phyloP scores from a whole-genome alignment of 2,329 filamentous ascomycete species.

The Claviceps paspali region DNA sequence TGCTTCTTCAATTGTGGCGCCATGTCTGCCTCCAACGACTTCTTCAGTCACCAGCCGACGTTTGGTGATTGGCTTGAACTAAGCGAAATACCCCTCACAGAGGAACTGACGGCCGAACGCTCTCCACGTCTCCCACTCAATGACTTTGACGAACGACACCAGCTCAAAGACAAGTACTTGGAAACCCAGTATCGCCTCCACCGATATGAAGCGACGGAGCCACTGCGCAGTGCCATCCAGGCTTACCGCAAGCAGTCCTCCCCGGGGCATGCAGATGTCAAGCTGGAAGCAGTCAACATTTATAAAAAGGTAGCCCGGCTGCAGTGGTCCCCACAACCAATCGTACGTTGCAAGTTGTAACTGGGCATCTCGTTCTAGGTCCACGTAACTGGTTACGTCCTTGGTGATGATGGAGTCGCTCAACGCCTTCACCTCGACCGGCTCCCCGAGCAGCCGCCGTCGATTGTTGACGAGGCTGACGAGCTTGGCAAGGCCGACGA shows the following conservation, averaged over 20 bases:
- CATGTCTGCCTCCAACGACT: constrained; percentile 3
- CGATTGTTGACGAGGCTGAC: constrained; percentile 13
- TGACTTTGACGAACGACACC: background rate
- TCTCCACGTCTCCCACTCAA: constrained; percentile 8
- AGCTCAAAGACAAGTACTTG: constrained; percentile 39
- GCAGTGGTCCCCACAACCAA: too few species aligned
- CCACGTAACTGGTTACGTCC: constrained; percentile 47
- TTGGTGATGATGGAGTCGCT: constrained; percentile 44
- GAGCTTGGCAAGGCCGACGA: constrained; percentile 41
- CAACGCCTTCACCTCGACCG: constrained; percentile 30
- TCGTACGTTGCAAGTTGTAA: too few species aligned
- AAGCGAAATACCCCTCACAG: constrained; percentile 12
- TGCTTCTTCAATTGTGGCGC: background rate
- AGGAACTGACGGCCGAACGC: constrained; percentile 11
- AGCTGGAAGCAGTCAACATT: constrained; percentile 43
- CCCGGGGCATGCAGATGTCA: constrained; percentile 10
- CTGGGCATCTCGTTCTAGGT: constrained; percentile 46
- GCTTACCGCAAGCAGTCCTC: constrained; percentile 25
- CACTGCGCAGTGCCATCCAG: constrained; percentile 51
- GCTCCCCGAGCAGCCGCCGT: constrained; percentile 58
- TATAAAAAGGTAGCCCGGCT: constrained; percentile 60
- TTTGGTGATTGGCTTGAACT: background rate
- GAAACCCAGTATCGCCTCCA: constrained; percentile 59
- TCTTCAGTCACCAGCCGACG: background rate
- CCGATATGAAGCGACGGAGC: constrained; percentile 57